A percentile compares a stretch with the other conserved stretches of the same genome.
Evolutionary conservation across 148 eudicot genomes (phyloP).

Genomic region (Nepenthes gracilis): DNA sequence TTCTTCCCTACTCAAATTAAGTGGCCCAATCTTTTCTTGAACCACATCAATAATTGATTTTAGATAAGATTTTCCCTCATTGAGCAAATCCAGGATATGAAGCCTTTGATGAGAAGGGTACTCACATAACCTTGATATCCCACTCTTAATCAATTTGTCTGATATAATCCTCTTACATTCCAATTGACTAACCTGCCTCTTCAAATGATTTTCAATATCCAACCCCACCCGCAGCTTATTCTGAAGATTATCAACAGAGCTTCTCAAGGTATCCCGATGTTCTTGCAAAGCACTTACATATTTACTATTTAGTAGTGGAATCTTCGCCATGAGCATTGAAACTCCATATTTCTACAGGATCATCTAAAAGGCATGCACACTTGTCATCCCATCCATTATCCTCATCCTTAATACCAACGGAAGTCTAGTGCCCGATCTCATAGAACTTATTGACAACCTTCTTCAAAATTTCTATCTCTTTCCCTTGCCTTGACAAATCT

Average conservation of each 20-base stretch:
- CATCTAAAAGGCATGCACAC: too few species aligned
- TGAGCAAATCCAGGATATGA: conserved; percentile 39
- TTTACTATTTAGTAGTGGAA: too few species aligned
- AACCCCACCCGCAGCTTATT: conserved; percentile 65
- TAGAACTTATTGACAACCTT: too few species aligned
- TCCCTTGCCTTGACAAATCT: too few species aligned
- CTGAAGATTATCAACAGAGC: conserved; percentile 48
- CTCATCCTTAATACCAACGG: too few species aligned
- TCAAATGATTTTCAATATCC: conserved; percentile 81
- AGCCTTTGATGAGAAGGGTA: conserved; percentile 46
- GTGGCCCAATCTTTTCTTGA: conserved; percentile 41
- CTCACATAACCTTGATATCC: conserved; percentile 41
- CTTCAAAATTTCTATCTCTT: too few species aligned
- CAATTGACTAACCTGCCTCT: conserved; percentile 42
- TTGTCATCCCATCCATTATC: too few species aligned
- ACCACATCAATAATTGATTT: conserved; percentile 31
- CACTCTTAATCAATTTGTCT: conserved; percentile 35
- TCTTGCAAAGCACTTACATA: conserved; percentile 46
- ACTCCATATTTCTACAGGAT: too few species aligned
- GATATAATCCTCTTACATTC: conserved; percentile 39
- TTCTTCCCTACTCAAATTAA: conserved; percentile 11
- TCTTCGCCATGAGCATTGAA: too few species aligned
- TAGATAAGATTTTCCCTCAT: conserved; percentile 46
- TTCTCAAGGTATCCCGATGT: conserved; percentile 52
- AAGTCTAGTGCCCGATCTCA: too few species aligned